Evolutionary conservation across 1,284 basidiomycete species (phyloP), one percentile per base, ranked within the genome.

Genomic region (Puccinia coronata): DNA sequence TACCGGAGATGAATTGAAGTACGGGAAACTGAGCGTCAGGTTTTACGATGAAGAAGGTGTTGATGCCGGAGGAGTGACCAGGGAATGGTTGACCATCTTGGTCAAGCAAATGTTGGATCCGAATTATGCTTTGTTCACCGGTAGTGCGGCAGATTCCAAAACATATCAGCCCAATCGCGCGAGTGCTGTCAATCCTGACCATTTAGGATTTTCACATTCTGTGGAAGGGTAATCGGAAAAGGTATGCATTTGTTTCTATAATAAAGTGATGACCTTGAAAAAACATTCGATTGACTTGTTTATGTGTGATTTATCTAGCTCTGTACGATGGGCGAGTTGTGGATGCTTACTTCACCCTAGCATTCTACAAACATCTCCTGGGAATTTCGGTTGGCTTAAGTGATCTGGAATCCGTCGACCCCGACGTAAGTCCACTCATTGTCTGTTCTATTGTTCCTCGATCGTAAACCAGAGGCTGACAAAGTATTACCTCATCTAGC

Each of bases 31-130:
- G 82, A 98, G 92, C 85, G 92, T 99, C 83, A 92, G 95, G 82
- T 99, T 99, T 76, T 94, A 95, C 85, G 92, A 95, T 83, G 97
- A 99, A 85, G 97, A 99, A 85, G 97, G 97, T 83, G 94, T 99
- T 69, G 97, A 99, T 86, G 97, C 97, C 0, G 97, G 97, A 36
- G 97, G 97, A 84, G 94, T 99, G 59, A 98, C 97, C 2, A 90
- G 96, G 83, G 96, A 98, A n/a, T n/a, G n/a, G n/a, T n/a, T n/a
- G n/a, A n/a, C n/a, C n/a, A n/a, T n/a, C n/a, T n/a, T n/a, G n/a
- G 96, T 96, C 0, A 90, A 95, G 78, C 96, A 98, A 86, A 99
- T 99, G 93, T 98, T 99, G 87, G 95, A 99, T 86, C 96, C 97
- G n/a, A 94, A 97, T 87, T 98, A 99, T 84, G 95, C 95, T 8